These are phyloP conservation scores for Plasmodium yoelii DNA, from an alignment of 169 alveolate species.

Conservation along the genomic window DNA sequence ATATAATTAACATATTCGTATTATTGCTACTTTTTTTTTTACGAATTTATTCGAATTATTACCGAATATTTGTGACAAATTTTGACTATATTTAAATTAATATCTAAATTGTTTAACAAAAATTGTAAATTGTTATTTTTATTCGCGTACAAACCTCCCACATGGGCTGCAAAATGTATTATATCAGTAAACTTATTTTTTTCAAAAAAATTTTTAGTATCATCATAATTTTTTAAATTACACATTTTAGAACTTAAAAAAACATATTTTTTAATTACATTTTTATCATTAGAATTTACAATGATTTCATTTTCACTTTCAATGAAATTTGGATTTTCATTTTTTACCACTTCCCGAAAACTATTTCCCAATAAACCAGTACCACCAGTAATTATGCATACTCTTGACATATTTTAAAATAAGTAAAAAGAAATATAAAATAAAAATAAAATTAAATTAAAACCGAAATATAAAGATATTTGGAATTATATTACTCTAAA, in stretches of 20 bases:
- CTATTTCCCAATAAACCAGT: slow-evolving; percentile 73
- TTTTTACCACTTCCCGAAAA: slow-evolving; percentile 56
- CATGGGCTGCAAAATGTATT: slow-evolving; percentile 73
- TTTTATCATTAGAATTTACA: slow-evolving; percentile 51
- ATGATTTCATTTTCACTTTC: slow-evolving; percentile 67
- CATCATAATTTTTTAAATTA: slow-evolving; percentile 65
- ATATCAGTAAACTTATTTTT: slow-evolving; percentile 64
- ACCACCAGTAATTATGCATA: slow-evolving; percentile 68
- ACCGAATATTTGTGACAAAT: slow-evolving; percentile 67
- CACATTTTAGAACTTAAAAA: slow-evolving; percentile 72
- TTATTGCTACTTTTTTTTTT: no score
- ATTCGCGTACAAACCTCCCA: slow-evolving; percentile 62
- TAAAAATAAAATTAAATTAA: neutral
- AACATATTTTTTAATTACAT: slow-evolving; percentile 55
- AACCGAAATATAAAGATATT: no score
- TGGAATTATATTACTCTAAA: no score
- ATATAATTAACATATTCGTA: no score
- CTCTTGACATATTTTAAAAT: slow-evolving; percentile 46
- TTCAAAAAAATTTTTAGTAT: slow-evolving; percentile 34
- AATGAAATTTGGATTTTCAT: slow-evolving; percentile 12
- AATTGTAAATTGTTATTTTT: slow-evolving; percentile 52
- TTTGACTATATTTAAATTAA: slow-evolving; percentile 54
- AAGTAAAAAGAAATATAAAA: neutral
- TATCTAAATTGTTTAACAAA: slow-evolving; percentile 50
- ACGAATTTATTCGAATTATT: neutral